phyloP scores from a whole-genome alignment of 768 basidiomycete genomes.

The Krasilnikovozyma curviuscula region DNA sequence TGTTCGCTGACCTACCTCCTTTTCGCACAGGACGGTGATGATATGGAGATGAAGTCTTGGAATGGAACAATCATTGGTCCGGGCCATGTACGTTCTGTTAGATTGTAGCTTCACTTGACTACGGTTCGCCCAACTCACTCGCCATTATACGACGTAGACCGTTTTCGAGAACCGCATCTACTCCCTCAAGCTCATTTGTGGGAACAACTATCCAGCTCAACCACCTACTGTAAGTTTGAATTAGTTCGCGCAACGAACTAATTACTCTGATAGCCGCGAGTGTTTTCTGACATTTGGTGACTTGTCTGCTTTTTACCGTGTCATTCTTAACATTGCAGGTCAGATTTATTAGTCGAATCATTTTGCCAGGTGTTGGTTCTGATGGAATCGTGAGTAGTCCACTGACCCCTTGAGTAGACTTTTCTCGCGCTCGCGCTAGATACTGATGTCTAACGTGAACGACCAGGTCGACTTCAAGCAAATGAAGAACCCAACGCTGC shows the following conservation, averaged over 20 bases:
- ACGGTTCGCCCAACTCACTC: neutral
- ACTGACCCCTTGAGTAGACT: neutral
- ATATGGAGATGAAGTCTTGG: constrained; percentile 96
- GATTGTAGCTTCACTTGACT: neutral
- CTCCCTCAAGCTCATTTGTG: constrained; percentile 76
- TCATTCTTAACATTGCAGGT: no score
- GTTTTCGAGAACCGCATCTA: constrained; percentile 99
- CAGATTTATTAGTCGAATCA: constrained; percentile 72
- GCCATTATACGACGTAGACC: constrained; percentile 35
- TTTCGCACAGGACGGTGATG: constrained; percentile 48
- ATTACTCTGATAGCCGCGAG: no score
- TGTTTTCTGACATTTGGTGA: no score
- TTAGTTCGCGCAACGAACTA: no score
- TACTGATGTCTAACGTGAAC: neutral
- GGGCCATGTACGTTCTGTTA: constrained; percentile 57
- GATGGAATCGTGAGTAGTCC: constrained; percentile 37
- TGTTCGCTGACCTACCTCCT: neutral
- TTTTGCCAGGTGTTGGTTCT: constrained; percentile 72
- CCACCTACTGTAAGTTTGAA: no score
- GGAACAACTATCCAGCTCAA: constrained; percentile 17
- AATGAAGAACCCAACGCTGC: constrained; percentile 41
- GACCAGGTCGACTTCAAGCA: constrained; percentile 46
- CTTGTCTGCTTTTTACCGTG: no score
- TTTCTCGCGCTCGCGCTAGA: neutral
- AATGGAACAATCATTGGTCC: constrained; percentile 98